Conservation (phyloP, 139 green algal species). For the Dunaliella primolecta region DNA sequence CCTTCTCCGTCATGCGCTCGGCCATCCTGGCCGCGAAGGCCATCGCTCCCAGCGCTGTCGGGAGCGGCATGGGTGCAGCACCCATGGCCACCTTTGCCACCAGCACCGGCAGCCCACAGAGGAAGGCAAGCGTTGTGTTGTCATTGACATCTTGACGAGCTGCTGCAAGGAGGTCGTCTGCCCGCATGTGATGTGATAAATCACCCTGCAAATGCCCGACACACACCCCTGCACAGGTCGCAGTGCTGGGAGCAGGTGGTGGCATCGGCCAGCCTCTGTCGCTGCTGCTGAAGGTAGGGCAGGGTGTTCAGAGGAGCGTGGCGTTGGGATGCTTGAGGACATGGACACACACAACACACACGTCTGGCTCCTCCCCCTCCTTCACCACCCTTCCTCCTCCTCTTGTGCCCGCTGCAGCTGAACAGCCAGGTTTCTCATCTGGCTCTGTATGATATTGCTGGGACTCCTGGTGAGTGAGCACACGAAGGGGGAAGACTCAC, state of each 20-base stretch:
- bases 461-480: slow-evolving; percentile 55
- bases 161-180: neutral
- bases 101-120: neutral
- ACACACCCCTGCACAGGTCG: slow-evolving; percentile 60
- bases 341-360: slow-evolving; percentile 53
- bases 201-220: neutral
- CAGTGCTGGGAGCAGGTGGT: slow-evolving; percentile 90
- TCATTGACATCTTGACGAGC: neutral
- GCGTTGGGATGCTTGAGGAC: slow-evolving; percentile 79
- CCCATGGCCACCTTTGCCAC: neutral
- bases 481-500: no score
- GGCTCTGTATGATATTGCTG: slow-evolving; percentile 50
- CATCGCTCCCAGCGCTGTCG: neutral
- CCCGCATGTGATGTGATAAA: neutral
- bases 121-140: neutral
- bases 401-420: slow-evolving; percentile 50
- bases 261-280: slow-evolving; percentile 96
- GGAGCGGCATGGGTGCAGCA: neutral
- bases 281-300: slow-evolving; percentile 95
- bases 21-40: neutral
- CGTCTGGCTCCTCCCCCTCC: slow-evolving; percentile 77
- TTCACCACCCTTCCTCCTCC: neutral
- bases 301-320: slow-evolving; percentile 32
- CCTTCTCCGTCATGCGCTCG: neutral
- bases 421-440: slow-evolving; percentile 49